phyloP scores from a whole-genome alignment of 768 basidiomycete species.

The Lentinula lateritia region DNA sequence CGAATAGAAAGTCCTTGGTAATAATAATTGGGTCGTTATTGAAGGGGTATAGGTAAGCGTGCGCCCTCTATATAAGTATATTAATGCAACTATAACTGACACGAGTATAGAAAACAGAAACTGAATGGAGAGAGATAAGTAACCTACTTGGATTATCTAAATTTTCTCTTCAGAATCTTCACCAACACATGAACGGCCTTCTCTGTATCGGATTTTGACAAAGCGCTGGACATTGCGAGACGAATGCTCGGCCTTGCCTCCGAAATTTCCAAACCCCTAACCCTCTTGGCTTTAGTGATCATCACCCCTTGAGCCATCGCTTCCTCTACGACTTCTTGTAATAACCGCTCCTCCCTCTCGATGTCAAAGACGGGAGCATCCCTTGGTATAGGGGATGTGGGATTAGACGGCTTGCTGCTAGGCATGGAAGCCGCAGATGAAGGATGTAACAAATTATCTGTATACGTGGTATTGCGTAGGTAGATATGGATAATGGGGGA shows the following conservation, averaged over 20 bases:
- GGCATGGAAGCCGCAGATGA: conserved; percentile 16
- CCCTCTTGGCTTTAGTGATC: conserved; percentile 76
- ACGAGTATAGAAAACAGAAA: neutral
- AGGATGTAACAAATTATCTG: conserved; percentile 15
- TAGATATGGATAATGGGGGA: conserved; percentile 88
- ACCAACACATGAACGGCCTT: conserved; percentile 71
- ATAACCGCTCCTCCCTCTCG: conserved; percentile 65
- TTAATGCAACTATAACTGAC: neutral
- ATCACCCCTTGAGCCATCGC: conserved; percentile 76
- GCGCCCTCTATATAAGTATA: neutral
- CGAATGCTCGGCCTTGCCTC: conserved; percentile 62
- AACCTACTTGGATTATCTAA: neutral
- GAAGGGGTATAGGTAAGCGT: too few relatives aligned
- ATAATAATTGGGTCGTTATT: too few relatives aligned
- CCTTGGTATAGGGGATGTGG: conserved; percentile 37
- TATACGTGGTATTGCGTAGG: conserved; percentile 33
- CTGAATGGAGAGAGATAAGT: neutral
- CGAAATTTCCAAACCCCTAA: conserved; percentile 30
- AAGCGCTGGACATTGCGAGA: conserved; percentile 70
- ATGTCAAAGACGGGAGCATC: conserved; percentile 51
- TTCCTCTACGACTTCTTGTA: conserved; percentile 95
- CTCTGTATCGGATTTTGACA: conserved; percentile 89
- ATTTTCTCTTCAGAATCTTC: conserved; percentile 55
- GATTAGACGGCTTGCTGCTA: conserved; percentile 42
- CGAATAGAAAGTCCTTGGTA: too few relatives aligned